Evolutionary conservation across 495 filamentous ascomycete genomes (phyloP).

Genomic region (Daldinia decipiens): DNA sequence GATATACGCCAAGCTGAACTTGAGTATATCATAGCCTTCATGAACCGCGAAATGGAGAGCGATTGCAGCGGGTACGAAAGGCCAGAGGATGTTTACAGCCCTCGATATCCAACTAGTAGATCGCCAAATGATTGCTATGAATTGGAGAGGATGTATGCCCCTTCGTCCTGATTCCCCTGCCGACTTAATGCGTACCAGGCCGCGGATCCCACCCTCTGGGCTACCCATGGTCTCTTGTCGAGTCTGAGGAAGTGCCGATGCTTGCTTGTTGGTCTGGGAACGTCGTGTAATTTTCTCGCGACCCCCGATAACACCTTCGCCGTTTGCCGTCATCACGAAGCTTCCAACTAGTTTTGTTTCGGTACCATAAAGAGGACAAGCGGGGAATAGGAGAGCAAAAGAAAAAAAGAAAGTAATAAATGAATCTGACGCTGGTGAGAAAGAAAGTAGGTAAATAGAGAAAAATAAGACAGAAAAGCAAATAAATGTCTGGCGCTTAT

Average conservation of each 20-base stretch:
- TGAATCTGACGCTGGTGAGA: background rate
- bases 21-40: conserved; percentile 58
- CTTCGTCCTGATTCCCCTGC: conserved; percentile 58
- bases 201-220: background rate
- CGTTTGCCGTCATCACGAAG: conserved; percentile 24
- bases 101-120: conserved; percentile 55
- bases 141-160: conserved; percentile 57
- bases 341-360: background rate
- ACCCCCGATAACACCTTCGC: conserved; percentile 15
- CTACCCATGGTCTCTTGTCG: conserved; percentile 34
- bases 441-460: background rate
- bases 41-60: conserved; percentile 50
- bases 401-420: background rate
- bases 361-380: background rate
- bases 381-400: background rate
- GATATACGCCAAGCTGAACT: conserved; percentile 59
- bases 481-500: conserved; percentile 11
- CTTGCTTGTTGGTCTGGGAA: conserved; percentile 28
- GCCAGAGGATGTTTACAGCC: conserved; percentile 62
- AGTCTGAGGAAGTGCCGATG: conserved; percentile 36
- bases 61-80: conserved; percentile 64
- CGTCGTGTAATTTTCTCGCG: conserved; percentile 34
- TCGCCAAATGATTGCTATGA: conserved; percentile 54
- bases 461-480: conserved; percentile 10
- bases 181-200: conserved; percentile 38